phyloP scores from a whole-genome alignment of 345 rosid species.

The Raphanus sativus region DNA sequence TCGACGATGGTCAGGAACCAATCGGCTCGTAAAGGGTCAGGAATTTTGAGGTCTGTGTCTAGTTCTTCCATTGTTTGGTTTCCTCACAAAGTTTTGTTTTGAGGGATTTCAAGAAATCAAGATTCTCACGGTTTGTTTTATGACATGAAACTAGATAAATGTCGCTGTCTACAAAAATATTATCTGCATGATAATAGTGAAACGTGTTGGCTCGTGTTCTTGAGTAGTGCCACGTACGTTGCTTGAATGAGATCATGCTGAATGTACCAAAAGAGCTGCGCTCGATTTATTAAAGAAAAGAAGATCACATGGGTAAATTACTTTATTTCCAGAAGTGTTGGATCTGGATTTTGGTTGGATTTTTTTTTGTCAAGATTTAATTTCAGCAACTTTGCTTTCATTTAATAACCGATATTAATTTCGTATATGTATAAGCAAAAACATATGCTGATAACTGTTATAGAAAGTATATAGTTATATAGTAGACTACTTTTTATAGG shows the following conservation, averaged over 20 bases:
- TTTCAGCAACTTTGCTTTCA: not conserved
- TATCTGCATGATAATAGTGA: slow-evolving; percentile 27
- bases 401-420: not conserved
- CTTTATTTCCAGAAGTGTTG: slow-evolving; percentile 5
- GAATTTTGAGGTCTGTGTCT: slow-evolving; percentile 19
- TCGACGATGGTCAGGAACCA: slow-evolving; percentile 44
- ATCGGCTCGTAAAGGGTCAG: slow-evolving; percentile 39
- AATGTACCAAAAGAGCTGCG: slow-evolving; percentile 13
- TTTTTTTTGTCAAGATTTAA: too few relatives aligned
- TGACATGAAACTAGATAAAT: slow-evolving; percentile 20
- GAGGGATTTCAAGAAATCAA: not conserved
- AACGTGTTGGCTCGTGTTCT: slow-evolving; percentile 31
- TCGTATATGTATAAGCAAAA: not conserved
- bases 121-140: slow-evolving; percentile 7
- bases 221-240: slow-evolving; percentile 38
- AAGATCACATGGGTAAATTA: not conserved
- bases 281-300: not conserved
- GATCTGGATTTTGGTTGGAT: slow-evolving; percentile 19
- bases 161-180: not conserved
- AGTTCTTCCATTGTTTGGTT: slow-evolving; percentile 15
- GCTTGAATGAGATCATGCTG: slow-evolving; percentile 24
- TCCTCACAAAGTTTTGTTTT: not conserved
- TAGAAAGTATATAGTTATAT: not conserved
- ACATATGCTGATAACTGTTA: not conserved
- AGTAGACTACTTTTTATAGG: not conserved